These are phyloP conservation scores for Guillardia theta DNA, from an alignment of 78 protist genomes.

Conservation along the genomic window DNA sequence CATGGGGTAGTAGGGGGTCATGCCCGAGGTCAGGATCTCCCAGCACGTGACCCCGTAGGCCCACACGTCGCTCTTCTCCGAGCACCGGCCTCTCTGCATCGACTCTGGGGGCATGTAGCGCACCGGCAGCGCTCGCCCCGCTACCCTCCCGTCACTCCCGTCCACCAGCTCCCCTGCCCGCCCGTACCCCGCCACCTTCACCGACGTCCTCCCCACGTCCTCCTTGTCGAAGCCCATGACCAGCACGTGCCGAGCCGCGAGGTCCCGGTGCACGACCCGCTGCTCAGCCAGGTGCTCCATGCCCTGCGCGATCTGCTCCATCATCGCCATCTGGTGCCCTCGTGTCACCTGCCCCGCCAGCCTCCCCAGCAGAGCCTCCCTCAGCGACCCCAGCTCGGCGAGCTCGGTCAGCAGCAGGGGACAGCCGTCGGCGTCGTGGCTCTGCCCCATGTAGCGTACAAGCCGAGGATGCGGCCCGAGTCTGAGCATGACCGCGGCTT, in stretches of 20 bases:
- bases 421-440: not conserved
- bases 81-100: not conserved
- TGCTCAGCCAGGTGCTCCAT: not conserved
- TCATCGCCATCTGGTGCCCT: not conserved
- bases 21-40: constrained; percentile 6
- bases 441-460: constrained; percentile 3
- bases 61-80: constrained; percentile 44
- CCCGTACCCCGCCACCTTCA: constrained; percentile 15
- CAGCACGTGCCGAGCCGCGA: constrained; percentile 26
- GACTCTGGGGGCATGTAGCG: constrained; percentile 10
- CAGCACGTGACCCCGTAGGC: constrained; percentile 25
- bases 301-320: constrained; percentile 24
- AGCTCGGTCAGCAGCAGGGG: constrained; percentile 16
- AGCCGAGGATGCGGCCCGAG: constrained; percentile 13
- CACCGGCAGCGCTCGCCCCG: not conserved
- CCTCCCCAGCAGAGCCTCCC: not conserved
- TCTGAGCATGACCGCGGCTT: not conserved
- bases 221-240: not conserved
- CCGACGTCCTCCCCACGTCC: not conserved
- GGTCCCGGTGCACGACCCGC: not conserved
- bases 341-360: not conserved
- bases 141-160: not conserved
- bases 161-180: not conserved
- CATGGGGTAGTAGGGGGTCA: not conserved
- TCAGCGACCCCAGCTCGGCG: constrained; percentile 4